These are phyloP conservation scores for Glycine latifolia DNA, from an alignment of 306 rosid species.

Conservation along the genomic window DNA sequence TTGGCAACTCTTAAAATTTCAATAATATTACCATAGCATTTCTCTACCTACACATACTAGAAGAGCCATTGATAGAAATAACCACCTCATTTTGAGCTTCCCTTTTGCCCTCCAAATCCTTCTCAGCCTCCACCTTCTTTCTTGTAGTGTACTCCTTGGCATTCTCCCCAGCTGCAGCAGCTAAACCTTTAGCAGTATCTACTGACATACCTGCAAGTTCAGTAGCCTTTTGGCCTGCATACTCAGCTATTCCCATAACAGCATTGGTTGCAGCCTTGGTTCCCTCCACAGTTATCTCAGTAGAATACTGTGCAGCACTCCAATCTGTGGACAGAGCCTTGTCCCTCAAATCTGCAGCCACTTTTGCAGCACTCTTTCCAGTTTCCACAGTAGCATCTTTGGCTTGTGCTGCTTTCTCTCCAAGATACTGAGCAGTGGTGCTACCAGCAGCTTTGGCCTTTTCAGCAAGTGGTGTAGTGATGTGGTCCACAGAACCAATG, in stretches of 20 bases:
- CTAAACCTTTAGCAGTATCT: conserved; percentile 52
- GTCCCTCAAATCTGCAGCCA: conserved; percentile 67
- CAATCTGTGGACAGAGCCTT: conserved; percentile 63
- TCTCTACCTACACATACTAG: neutral
- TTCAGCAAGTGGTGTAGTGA: conserved; percentile 25
- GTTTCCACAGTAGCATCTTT: conserved; percentile 44
- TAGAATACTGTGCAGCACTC: conserved; percentile 64
- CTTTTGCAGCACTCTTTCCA: conserved; percentile 52
- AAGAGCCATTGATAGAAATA: neutral
- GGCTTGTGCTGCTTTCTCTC: conserved; percentile 50
- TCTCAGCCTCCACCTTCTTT: too few species aligned
- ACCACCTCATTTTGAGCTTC: conserved; percentile 43
- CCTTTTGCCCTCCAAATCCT: conserved; percentile 36
- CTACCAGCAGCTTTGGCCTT: conserved; percentile 53
- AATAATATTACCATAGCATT: too few species aligned
- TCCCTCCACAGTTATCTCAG: conserved; percentile 70
- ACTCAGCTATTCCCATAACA: conserved; percentile 60
- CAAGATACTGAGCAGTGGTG: conserved; percentile 26
- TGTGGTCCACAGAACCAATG: neutral
- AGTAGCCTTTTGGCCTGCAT: conserved; percentile 59
- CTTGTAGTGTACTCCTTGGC: too few species aligned
- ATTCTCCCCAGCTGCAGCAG: neutral
- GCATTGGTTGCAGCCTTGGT: conserved; percentile 53
- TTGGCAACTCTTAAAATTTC: too few species aligned
- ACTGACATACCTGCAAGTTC: conserved; percentile 63